Base-by-base conservation (phyloP, 2,329 filamentous ascomycete genomes). In the Ophiostoma sp. region DNA sequence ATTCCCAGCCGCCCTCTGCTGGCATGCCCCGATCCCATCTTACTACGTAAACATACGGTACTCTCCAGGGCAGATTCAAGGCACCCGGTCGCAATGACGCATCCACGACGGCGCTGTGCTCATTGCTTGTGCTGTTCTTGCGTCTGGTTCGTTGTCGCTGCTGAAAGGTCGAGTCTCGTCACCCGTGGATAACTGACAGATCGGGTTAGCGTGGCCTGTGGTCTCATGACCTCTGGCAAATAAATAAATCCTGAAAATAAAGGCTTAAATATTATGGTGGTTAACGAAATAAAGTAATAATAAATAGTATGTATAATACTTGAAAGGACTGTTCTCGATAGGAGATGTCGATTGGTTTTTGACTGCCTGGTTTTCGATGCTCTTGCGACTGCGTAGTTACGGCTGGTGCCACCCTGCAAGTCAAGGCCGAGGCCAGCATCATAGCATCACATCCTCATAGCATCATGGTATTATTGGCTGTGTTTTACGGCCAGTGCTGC, bases 151-250 rank as follows among this genome's bases (percentile, higher is more conserved):
- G 16, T 36, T 36, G 3, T 45, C 42, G 8, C 14, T 45, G 8
- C 42, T 27, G 27, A 27, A 27, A 27, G 27, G 27, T 45, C 42
- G 42, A 11, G 9, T 45, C 42, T 44, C 42, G 42, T 44, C 42
- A 12, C 45, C 45, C 45, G 45, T 47, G 45, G 9, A 36, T 36
- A 27, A 36, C 38, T 12, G 58, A 40, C 65, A 69, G 67, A 71
- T 68, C 66, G 67, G 63, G 69, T 66, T 70, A 70, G 69, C 67
- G 67, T 65, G 52, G 18, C 62, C 27, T 27, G 27, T 65, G 62
- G 66, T 67, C 66, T 44, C 47, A 58, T 55, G 66, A 67, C 66
- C 66, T 65, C 44, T 41, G 36, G 8, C 63, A 47, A 63, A 49
- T 55, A 16, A 69, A 67, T 55, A 55, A 55, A 55, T 27, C 8